Base-by-base conservation (phyloP, 768 basidiomycete genomes). In the Psilocybe tampanensis region DNA sequence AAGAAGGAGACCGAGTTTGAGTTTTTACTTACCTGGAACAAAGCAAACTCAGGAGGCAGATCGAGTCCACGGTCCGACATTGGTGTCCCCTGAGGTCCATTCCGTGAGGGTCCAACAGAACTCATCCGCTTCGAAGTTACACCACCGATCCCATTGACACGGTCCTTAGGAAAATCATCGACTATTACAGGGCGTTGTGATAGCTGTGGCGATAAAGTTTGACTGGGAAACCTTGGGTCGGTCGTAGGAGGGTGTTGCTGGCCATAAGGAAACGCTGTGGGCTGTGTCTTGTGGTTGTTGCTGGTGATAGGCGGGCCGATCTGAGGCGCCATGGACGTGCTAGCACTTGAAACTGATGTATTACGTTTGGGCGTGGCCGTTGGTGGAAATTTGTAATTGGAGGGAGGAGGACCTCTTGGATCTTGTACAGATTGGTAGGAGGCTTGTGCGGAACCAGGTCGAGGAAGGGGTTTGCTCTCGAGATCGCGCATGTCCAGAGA, bases 21-120 rank as follows among this genome's bases (percentile, higher is more conserved):
- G 45, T 24, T 54, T 44, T 54, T 44, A 64, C 73, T 68, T 60
- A 73, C 73, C 68, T 72, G 73, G 64, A 67, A 71, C 60, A 71
- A 63, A 36, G 68, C 67, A 60, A 66, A 56, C 58, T 72, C 72
- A 63, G 72, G 68, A 57, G 70, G 65, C 34, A 68, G 55, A 58
- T 68, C 71, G 42, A 66, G 47, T 29, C 43, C 54, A 54, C 55
- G 54, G 60, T 60, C 56, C 58, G 66, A 66, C 49, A 61, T 44
- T 41, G 61, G 53, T n/a, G 61, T 60, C 48, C 61, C 53, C 59
- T 47, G 55, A 44, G n/a, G 13, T 43, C 36, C 32, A 29, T 24
- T 39, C 45, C 47, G 56, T 33, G 19, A 56, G 18, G 49, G 54
- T 53, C 24, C 58, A 32, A 26, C 57, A 22, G 45, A 32, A 22